phyloP scores from a whole-genome alignment of 192 early-diverging fungal genomes.

The Umbelopsis isabellina region DNA sequence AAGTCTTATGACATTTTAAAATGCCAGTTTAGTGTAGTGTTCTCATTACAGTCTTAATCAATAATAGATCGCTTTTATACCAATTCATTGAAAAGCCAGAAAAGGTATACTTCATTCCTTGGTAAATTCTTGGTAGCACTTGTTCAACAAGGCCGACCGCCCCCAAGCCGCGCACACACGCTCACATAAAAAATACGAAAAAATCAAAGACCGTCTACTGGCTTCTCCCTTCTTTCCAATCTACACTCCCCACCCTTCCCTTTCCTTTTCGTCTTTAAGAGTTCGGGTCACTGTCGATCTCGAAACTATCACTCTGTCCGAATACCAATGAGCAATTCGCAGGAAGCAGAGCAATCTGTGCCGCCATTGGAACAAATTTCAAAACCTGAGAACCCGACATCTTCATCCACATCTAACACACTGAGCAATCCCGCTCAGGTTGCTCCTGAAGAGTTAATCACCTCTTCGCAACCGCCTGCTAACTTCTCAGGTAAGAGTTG shows the following conservation, averaged over 20 bases:
- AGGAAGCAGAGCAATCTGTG: neutral
- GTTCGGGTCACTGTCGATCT: neutral
- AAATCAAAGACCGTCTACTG: conserved; percentile 7
- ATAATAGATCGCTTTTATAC: neutral
- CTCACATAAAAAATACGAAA: conserved; percentile 1
- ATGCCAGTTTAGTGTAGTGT: neutral
- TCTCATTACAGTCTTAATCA: neutral
- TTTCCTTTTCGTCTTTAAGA: conserved; percentile 11
- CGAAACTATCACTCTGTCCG: conserved; percentile 2
- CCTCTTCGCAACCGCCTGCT: neutral
- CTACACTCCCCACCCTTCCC: conserved; percentile 11
- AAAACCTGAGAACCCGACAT: neutral
- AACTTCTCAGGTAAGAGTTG: neutral
- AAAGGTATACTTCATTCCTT: neutral
- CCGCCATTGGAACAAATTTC: conserved; percentile 12
- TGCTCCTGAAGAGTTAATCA: conserved; percentile 14
- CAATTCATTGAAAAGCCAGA: neutral
- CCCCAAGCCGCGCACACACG: neutral
- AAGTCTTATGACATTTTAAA: conserved; percentile 4
- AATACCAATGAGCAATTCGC: conserved; percentile 10
- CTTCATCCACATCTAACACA: conserved; percentile 5
- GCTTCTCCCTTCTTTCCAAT: conserved; percentile 21
- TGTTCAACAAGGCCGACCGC: neutral
- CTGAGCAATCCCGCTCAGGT: conserved; percentile 17
- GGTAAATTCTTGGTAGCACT: neutral